Conservation (phyloP, 2,329 filamentous ascomycete genomes). For the Aspergillus fijiensis region DNA sequence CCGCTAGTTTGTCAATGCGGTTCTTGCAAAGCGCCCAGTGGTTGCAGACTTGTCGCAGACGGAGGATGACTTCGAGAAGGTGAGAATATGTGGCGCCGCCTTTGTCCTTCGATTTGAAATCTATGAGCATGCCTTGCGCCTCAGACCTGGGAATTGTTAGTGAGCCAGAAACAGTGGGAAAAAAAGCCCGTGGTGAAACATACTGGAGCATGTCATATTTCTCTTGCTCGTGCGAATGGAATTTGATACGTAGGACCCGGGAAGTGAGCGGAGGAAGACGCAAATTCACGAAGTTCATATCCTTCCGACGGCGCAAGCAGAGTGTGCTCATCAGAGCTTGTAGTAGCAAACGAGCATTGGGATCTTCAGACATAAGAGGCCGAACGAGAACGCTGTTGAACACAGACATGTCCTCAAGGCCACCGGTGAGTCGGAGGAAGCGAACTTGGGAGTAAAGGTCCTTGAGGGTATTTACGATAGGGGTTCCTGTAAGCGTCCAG, state of each 20-base stretch:
- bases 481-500: slow-evolving; percentile 79
- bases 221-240: slow-evolving; percentile 69
- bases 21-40: slow-evolving; percentile 82
- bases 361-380: slow-evolving; percentile 60
- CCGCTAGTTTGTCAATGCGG: slow-evolving; percentile 70
- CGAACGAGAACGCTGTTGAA: slow-evolving; percentile 73
- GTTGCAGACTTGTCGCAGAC: slow-evolving; percentile 82
- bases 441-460: slow-evolving; percentile 78
- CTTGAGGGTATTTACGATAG: slow-evolving; percentile 78
- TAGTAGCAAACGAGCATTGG: slow-evolving; percentile 62
- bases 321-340: slow-evolving; percentile 77
- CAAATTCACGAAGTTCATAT: slow-evolving; percentile 84
- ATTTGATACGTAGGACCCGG: slow-evolving; percentile 72
- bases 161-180: neutral
- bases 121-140: slow-evolving; percentile 68
- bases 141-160: slow-evolving; percentile 54
- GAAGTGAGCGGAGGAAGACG: slow-evolving; percentile 75
- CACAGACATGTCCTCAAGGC: slow-evolving; percentile 68
- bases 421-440: slow-evolving; percentile 73
- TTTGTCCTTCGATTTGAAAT: slow-evolving; percentile 53
- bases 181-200: slow-evolving; percentile 29
- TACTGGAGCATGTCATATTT: slow-evolving; percentile 74
- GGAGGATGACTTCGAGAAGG: slow-evolving; percentile 76
- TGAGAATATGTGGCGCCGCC: slow-evolving; percentile 65
- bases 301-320: slow-evolving; percentile 77